These are phyloP conservation scores for Boletus vinaceobasis DNA, from an alignment of 768 basidiomycete genomes.

Conservation along the genomic window DNA sequence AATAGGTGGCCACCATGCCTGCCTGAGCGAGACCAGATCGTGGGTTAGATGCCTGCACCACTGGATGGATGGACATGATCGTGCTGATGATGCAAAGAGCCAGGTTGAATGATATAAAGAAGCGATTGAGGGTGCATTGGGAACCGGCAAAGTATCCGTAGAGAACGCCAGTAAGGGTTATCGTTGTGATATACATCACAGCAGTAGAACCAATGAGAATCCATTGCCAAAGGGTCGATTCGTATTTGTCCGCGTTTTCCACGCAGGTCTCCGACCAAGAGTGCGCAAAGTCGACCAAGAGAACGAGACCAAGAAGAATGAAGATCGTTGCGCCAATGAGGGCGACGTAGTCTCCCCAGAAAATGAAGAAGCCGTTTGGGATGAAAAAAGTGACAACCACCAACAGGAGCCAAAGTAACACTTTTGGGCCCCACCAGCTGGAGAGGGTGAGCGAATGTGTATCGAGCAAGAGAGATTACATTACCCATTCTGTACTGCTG, in stretches of 20 bases:
- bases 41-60: constrained; percentile 88
- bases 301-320: constrained; percentile 94
- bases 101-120: constrained; percentile 96
- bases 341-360: constrained; percentile 93
- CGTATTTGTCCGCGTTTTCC: constrained; percentile 88
- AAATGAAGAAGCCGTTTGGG: constrained; percentile 96
- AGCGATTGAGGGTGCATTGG: constrained; percentile 88
- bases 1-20: constrained; percentile 96
- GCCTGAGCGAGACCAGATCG: constrained; percentile 94
- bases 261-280: constrained; percentile 97
- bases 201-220: constrained; percentile 90
- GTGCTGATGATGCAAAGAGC: constrained; percentile 77
- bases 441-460: constrained; percentile 12
- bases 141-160: constrained; percentile 89
- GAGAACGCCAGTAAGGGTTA: constrained; percentile 83
- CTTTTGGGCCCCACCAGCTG: constrained; percentile 99
- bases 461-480: constrained; percentile 13
- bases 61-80: constrained; percentile 76
- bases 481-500: constrained; percentile 96
- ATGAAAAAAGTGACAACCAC: constrained; percentile 86
- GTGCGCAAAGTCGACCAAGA: constrained; percentile 98
- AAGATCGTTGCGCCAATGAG: constrained; percentile 91
- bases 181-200: constrained; percentile 78
- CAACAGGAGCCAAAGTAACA: constrained; percentile 83
- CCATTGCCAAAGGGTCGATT: constrained; percentile 94